phyloP scores from a whole-genome alignment of 176 grass and related monocot genomes.

The Paspalum notatum region DNA sequence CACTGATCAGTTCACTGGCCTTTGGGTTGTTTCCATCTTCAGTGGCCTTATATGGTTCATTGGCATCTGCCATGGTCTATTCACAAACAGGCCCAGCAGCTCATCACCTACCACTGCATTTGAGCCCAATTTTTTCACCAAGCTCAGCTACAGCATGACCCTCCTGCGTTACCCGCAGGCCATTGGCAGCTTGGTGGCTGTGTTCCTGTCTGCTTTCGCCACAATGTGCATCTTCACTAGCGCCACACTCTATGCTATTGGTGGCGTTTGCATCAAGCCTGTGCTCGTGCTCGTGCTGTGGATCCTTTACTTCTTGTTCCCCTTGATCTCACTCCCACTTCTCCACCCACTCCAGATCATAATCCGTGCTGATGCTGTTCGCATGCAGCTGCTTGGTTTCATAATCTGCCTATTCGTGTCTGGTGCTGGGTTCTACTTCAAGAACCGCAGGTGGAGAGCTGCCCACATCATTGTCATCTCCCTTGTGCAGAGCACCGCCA shows the following conservation, averaged over 20 bases:
- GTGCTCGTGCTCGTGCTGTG: constrained; percentile 66
- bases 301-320: constrained; percentile 90
- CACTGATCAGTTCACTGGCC: constrained; percentile 83
- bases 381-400: constrained; percentile 92
- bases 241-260: constrained; percentile 68
- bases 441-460: constrained; percentile 63
- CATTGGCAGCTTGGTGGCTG: constrained; percentile 72
- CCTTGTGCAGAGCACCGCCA: constrained; percentile 82
- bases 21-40: constrained; percentile 97
- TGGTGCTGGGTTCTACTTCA: constrained; percentile 86
- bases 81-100: constrained; percentile 72
- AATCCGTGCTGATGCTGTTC: constrained; percentile 75
- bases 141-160: constrained; percentile 59
- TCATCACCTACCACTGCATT: constrained; percentile 54
- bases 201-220: constrained; percentile 74
- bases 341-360: constrained; percentile 78
- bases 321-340: constrained; percentile 63
- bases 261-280: constrained; percentile 84
- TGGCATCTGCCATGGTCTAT: constrained; percentile 84
- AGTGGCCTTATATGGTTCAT: constrained; percentile 84
- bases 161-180: constrained; percentile 72
- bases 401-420: constrained; percentile 77
- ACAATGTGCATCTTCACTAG: constrained; percentile 96
- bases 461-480: constrained; percentile 67
- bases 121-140: constrained; percentile 55